Base-by-base conservation (phyloP, 148 eudicot genomes). In the Amaranthus hypochondriacus region DNA sequence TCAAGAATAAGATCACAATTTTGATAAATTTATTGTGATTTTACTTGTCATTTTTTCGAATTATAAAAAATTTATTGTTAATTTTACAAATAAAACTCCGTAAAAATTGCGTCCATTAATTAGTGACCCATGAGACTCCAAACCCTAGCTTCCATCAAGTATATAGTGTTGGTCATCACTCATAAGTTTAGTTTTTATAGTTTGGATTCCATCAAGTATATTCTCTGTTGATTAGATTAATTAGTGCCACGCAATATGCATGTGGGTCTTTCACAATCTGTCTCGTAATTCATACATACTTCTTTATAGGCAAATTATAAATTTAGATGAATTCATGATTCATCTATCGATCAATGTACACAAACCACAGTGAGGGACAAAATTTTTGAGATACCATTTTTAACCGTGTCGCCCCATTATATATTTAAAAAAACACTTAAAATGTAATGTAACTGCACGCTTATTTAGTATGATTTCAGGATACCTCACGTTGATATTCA, bases 131-230 rank as follows among this genome's bases (percentile, higher is more conserved):
- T 0, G 6, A 56, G 2, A 28, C 6, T 56, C 46, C 18, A 0
- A 18, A 18, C 18, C 18, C n/a, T n/a, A n/a, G n/a, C n/a, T 18
- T 54, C 9, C 47, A 5, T 3, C 18, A 60, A 43, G 44, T 59
- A 52, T 7, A 61, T 14, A 18, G 8, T 51, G 14, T 6, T 15
- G 4, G 21, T 6, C 14, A 10, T 15, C 9, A 50, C 28, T 39
- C 12, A 62, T 77, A 57, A 18, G 65, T 63, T 71, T 77, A 64
- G 75, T 71, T 77, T 77, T 63, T 71, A 55, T 71, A 71, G 71
- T 77, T 77, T 61, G 62, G 66, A 77, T 71, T 70, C 54, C 68
- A 13, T 18, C 6, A 9, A 50, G n/a, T 10, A 28, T 14, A 47
- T n/a, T 62, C 51, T 15, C 10, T n/a, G 55, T 43, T 61, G 51